These are phyloP conservation scores for Phaeoacremonium minimum DNA, from an alignment of 2,329 filamentous ascomycete species.

Conservation along the genomic window DNA sequence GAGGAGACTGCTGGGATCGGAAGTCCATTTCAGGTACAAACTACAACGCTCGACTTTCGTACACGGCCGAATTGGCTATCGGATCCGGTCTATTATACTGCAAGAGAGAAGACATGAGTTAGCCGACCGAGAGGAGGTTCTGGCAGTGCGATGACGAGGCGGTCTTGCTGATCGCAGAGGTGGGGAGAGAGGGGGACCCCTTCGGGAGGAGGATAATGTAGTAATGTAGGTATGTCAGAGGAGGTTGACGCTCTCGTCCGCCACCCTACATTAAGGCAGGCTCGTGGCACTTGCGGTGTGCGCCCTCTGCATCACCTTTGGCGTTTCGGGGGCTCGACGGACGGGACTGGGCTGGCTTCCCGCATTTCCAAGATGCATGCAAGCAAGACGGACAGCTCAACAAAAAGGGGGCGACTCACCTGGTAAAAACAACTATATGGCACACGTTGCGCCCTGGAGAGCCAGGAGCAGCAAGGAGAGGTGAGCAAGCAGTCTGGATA, in stretches of 20 bases:
- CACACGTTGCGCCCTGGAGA: conserved; percentile 41
- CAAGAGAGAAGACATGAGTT: conserved; percentile 9
- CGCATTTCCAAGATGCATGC: too few relatives aligned
- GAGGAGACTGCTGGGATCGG: conserved; percentile 71
- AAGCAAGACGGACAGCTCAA: too few relatives aligned
- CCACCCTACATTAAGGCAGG: too few relatives aligned
- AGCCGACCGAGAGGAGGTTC: not conserved
- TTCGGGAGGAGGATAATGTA: not conserved
- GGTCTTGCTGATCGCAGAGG: not conserved
- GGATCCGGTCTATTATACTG: conserved; percentile 30
- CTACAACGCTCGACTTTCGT: conserved; percentile 31
- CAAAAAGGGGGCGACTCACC: conserved; percentile 19
- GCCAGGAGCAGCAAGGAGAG: conserved; percentile 37
- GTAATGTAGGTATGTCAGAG: not conserved
- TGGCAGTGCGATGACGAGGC: not conserved
- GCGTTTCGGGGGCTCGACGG: too few relatives aligned
- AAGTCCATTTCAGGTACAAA: conserved; percentile 63
- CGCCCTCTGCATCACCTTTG: too few relatives aligned
- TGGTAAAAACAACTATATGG: conserved; percentile 27
- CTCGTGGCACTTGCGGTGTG: too few relatives aligned
- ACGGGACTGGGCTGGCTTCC: too few relatives aligned
- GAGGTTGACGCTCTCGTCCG: too few relatives aligned
- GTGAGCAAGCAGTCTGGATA: conserved; percentile 19
- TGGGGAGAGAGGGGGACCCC: not conserved
- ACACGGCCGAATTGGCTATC: conserved; percentile 30